These are phyloP conservation scores for Solanum tarijense DNA, from an alignment of 257 asterid genomes.

Conservation along the genomic window DNA sequence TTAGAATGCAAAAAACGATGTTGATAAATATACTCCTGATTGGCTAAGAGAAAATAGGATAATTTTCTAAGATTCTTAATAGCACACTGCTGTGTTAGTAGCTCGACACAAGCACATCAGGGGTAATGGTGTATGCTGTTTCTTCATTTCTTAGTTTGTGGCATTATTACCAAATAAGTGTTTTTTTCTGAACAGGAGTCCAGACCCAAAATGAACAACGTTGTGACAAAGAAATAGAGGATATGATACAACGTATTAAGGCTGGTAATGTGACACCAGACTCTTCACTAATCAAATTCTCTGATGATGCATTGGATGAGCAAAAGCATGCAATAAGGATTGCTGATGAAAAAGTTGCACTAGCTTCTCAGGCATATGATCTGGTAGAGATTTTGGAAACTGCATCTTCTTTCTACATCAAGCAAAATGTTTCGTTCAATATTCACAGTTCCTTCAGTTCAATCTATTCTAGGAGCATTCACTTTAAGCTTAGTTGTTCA, in stretches of 20 bases:
- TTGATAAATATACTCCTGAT: not conserved
- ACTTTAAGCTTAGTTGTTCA: not conserved
- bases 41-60: not conserved
- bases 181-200: slow-evolving; percentile 41
- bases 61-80: not conserved
- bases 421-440: not conserved
- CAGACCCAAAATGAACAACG: slow-evolving; percentile 84
- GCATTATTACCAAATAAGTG: not conserved
- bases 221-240: slow-evolving; percentile 82
- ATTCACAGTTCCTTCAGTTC: not conserved
- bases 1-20: not conserved
- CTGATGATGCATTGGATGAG: slow-evolving; percentile 88
- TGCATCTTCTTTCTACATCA: not conserved
- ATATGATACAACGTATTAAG: slow-evolving; percentile 67
- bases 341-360: slow-evolving; percentile 91
- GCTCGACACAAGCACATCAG: not conserved
- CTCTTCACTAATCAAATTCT: slow-evolving; percentile 68
- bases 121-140: not conserved
- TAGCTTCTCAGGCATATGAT: slow-evolving; percentile 90
- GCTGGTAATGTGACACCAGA: slow-evolving; percentile 65
- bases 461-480: not conserved
- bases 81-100: not conserved
- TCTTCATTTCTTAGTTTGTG: not conserved
- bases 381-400: slow-evolving; percentile 37
- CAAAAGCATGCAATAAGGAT: slow-evolving; percentile 94